Evolutionary conservation across 1,284 basidiomycete species (phyloP).

Genomic region (Uromyces viciae-fabae): DNA sequence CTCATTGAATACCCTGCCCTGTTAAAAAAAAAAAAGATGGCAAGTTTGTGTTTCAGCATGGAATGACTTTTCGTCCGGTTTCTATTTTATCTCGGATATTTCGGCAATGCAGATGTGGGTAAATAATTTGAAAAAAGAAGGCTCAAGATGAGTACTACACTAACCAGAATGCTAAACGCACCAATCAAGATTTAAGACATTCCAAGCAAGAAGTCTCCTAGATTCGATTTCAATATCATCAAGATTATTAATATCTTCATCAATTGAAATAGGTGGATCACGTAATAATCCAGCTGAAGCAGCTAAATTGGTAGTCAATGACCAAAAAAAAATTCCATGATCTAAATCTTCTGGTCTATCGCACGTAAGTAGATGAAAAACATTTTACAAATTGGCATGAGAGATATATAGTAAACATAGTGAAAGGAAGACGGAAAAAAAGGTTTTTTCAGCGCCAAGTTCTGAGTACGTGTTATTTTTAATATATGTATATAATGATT

Average conservation of each 20-base stretch:
- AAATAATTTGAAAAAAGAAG: background rate
- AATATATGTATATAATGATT: too few relatives aligned
- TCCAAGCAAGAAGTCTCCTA: conserved; percentile 27
- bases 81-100: too few relatives aligned
- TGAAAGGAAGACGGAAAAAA: too few relatives aligned
- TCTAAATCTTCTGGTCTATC: conserved; percentile 37
- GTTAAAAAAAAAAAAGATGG: background rate
- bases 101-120: background rate
- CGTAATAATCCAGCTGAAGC: conserved; percentile 8
- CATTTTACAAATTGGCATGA: background rate
- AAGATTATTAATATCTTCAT: conserved; percentile 1
- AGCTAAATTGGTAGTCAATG: conserved; percentile 10
- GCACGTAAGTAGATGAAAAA: background rate
- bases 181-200: conserved; percentile 30
- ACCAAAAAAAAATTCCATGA: conserved; percentile 41
- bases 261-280: conserved; percentile 31
- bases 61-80: background rate
- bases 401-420: background rate
- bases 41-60: too few relatives aligned
- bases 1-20: conserved; percentile 29
- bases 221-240: conserved; percentile 27
- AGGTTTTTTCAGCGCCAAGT: too few relatives aligned
- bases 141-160: background rate
- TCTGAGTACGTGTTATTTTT: too few relatives aligned
- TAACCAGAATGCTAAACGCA: background rate